These are phyloP conservation scores for Silene coronaria DNA, from an alignment of 179 eudicot genomes.

Conservation along the genomic window DNA sequence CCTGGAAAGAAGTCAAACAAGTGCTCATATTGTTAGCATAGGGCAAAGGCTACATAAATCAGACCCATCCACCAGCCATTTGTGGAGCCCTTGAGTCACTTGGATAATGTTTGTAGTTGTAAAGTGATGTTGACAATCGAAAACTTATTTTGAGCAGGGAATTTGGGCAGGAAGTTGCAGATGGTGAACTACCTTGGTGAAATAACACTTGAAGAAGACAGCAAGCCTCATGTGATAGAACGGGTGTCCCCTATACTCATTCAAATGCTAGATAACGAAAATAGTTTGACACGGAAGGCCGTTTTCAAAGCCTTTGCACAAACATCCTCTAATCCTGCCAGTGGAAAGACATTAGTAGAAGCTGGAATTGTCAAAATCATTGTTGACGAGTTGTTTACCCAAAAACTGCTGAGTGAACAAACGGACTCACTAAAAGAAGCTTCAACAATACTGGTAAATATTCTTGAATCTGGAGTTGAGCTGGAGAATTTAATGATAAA, in stretches of 20 bases:
- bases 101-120: neutral
- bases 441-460: conserved; percentile 62
- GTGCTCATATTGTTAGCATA: no score
- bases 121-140: neutral
- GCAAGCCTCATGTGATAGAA: conserved; percentile 52
- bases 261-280: conserved; percentile 58
- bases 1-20: no score
- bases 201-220: conserved; percentile 51
- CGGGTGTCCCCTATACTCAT: conserved; percentile 55
- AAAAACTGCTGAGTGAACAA: conserved; percentile 37
- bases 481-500: conserved; percentile 46
- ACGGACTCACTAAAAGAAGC: conserved; percentile 55
- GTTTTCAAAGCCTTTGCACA: conserved; percentile 59
- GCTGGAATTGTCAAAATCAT: conserved; percentile 51
- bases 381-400: conserved; percentile 57
- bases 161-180: conserved; percentile 54
- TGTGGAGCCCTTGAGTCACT: no score
- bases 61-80: no score
- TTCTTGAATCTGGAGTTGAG: conserved; percentile 58
- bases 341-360: conserved; percentile 53
- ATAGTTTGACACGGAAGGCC: conserved; percentile 42
- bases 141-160: conserved; percentile 36
- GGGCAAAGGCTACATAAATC: no score
- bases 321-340: conserved; percentile 51
- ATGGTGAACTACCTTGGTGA: conserved; percentile 78